These are phyloP conservation scores for Thermochaetoides thermophila DNA, from an alignment of 495 filamentous ascomycete species.

Conservation along the genomic window DNA sequence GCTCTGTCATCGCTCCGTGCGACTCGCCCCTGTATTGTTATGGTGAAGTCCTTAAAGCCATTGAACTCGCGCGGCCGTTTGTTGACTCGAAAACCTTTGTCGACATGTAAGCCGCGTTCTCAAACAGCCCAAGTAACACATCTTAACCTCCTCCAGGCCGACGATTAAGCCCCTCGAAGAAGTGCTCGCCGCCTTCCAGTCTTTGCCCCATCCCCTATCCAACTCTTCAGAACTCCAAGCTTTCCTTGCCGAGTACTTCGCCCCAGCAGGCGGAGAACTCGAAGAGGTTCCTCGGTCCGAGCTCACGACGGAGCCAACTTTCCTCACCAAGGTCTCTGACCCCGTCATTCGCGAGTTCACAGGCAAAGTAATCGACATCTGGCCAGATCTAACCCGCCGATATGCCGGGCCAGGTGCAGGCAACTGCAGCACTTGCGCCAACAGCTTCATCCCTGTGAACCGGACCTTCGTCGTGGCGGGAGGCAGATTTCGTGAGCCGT, in stretches of 20 bases:
- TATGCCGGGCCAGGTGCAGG: conserved; percentile 26
- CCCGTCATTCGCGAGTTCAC: conserved; percentile 30
- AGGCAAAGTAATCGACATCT: conserved; percentile 34
- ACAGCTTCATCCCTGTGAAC: conserved; percentile 37
- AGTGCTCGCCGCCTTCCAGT: conserved; percentile 28
- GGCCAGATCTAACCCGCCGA: conserved; percentile 34
- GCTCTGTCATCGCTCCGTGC: conserved; percentile 31
- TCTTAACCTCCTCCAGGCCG: conserved; percentile 18
- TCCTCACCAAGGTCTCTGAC: conserved; percentile 29
- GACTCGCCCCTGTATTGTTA: conserved; percentile 36
- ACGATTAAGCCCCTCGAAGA: conserved; percentile 30
- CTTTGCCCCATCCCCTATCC: conserved; percentile 28
- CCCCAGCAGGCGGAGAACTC: conserved; percentile 32
- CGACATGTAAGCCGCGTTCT: conserved; percentile 28
- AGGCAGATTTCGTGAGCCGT: conserved; percentile 36
- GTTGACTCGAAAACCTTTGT: conserved; percentile 38
- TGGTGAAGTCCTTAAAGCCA: conserved; percentile 31
- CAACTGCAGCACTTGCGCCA: conserved; percentile 29
- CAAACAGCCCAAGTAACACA: not conserved
- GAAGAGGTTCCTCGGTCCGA: conserved; percentile 24
- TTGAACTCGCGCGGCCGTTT: conserved; percentile 34
- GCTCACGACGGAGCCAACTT: conserved; percentile 26
- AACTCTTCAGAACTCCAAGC: conserved; percentile 33
- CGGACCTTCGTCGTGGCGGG: conserved; percentile 38
- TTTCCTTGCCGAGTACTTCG: conserved; percentile 31